These are phyloP conservation scores for Colletotrichum horii DNA, from an alignment of 2,329 filamentous ascomycete species.

Conservation along the genomic window DNA sequence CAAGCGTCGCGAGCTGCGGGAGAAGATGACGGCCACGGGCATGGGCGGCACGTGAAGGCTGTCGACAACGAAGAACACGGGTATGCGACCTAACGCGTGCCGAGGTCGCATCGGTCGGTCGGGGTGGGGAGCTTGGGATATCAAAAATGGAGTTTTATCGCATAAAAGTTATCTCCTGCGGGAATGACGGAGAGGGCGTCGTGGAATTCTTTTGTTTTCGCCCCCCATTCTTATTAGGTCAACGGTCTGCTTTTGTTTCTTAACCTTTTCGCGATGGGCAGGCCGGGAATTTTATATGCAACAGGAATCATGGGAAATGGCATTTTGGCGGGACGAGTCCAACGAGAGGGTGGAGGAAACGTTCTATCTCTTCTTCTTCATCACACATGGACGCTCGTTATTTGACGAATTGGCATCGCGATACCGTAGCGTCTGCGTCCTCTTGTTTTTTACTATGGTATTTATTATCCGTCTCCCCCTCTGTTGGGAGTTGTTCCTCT, in stretches of 20 bases:
- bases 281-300: not conserved
- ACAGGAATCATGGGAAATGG: not conserved
- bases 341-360: not conserved
- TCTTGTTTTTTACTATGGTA: not conserved
- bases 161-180: slow-evolving; percentile 10
- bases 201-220: not conserved
- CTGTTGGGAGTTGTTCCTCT: not conserved
- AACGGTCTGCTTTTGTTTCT: not conserved
- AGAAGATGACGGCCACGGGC: not conserved
- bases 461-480: not conserved
- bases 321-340: not conserved
- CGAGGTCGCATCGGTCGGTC: not conserved
- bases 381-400: not conserved
- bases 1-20: slow-evolving; percentile 22
- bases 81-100: not conserved
- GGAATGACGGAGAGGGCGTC: slow-evolving; percentile 9
- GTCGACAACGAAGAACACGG: not conserved
- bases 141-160: slow-evolving; percentile 9
- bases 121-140: not conserved
- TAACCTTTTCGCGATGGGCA: not conserved
- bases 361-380: not conserved
- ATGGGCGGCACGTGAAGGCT: not conserved
- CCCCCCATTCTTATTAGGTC: not conserved
- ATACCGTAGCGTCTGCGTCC: not conserved
- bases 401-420: not conserved